phyloP scores from a whole-genome alignment of 2,329 filamentous ascomycete species.

The Aureobasidium sp. region DNA sequence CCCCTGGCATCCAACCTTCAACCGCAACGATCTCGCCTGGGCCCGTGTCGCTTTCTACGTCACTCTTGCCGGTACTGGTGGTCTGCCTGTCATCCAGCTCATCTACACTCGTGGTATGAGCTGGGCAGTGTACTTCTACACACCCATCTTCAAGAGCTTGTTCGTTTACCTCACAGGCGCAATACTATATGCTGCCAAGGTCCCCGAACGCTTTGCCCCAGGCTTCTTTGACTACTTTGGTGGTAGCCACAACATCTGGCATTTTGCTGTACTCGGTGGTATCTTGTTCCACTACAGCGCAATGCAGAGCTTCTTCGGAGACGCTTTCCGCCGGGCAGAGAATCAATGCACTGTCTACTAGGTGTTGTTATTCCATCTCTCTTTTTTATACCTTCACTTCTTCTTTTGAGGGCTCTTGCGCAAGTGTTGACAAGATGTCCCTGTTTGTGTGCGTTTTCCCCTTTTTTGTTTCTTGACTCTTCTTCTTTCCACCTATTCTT shows the following conservation, averaged over 20 bases:
- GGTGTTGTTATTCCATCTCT: background rate
- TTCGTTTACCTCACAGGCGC: slow-evolving; percentile 81
- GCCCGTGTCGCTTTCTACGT: slow-evolving; percentile 87
- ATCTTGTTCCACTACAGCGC: slow-evolving; percentile 96
- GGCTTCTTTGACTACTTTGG: slow-evolving; percentile 94
- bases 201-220: slow-evolving; percentile 88
- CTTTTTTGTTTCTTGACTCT: background rate
- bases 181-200: slow-evolving; percentile 79
- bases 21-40: slow-evolving; percentile 88
- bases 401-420: slow-evolving; percentile 9
- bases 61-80: slow-evolving; percentile 77
- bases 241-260: slow-evolving; percentile 96
- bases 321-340: slow-evolving; percentile 34
- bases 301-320: slow-evolving; percentile 89
- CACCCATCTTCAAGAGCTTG: slow-evolving; percentile 76
- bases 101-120: slow-evolving; percentile 66
- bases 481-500: background rate
- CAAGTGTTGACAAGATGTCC: slow-evolving; percentile 19
- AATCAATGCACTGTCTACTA: slow-evolving; percentile 27
- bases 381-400: background rate
- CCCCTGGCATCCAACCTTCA: slow-evolving; percentile 95
- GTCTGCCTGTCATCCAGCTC: slow-evolving; percentile 81
- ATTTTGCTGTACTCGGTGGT: slow-evolving; percentile 85
- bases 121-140: slow-evolving; percentile 86
- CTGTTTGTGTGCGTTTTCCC: background rate